Evolutionary conservation across 1,284 basidiomycete genomes (phyloP).

Genomic region (Papiliotrema nemorosa): DNA sequence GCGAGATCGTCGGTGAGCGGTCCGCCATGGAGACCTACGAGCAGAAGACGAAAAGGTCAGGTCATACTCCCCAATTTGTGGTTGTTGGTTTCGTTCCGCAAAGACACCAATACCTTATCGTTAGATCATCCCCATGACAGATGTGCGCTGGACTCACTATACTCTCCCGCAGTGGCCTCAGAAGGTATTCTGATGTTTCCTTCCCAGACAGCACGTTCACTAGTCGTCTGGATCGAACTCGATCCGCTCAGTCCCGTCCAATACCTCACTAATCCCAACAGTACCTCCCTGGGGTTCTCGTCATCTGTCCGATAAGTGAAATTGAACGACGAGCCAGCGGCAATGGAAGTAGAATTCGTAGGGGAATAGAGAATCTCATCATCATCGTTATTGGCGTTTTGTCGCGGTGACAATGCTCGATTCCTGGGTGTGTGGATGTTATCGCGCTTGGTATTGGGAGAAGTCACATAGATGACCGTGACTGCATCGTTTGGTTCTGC

Average conservation of each 20-base stretch:
- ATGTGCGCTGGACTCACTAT: background rate
- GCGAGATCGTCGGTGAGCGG: background rate
- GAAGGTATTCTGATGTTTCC: no score
- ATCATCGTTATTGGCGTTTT: background rate
- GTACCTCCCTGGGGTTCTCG: background rate
- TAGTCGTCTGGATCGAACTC: background rate
- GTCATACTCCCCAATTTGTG: background rate
- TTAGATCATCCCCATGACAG: no score
- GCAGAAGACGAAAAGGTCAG: background rate
- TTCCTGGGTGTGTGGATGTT: background rate
- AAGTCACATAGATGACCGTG: background rate
- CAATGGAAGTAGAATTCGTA: background rate
- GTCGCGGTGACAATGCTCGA: background rate
- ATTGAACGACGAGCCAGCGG: background rate
- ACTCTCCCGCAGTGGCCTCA: no score
- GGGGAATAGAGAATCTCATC: constrained; percentile 2
- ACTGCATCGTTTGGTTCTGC: no score
- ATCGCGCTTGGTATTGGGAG: background rate
- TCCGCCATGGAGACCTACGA: background rate
- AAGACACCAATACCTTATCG: background rate
- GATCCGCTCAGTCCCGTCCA: background rate
- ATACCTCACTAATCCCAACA: background rate
- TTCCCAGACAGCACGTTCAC: background rate
- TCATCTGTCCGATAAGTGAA: background rate
- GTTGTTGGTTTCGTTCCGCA: background rate